Conservation (phyloP, 78 protist species). For the Dictyostelium capitatum region DNA sequence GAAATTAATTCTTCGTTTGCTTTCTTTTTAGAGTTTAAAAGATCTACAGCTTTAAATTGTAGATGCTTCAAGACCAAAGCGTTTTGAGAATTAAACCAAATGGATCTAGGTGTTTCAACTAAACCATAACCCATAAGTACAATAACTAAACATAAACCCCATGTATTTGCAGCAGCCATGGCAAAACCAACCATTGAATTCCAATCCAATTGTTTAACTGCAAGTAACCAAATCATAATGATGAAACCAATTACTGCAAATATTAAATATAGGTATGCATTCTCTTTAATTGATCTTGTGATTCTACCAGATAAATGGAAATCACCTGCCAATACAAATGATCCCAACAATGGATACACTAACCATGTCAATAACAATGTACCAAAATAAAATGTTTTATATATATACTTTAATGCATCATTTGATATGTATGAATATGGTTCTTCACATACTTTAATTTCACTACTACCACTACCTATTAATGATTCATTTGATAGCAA, state of each 20-base stretch:
- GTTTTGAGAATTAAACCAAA: slow-evolving; percentile 46
- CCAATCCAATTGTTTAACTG: slow-evolving; percentile 50
- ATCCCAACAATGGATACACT: slow-evolving; percentile 62
- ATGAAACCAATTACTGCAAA: slow-evolving; percentile 54
- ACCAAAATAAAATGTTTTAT: slow-evolving; percentile 61
- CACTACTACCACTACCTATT: not conserved
- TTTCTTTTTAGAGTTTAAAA: slow-evolving; percentile 41
- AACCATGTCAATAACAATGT: slow-evolving; percentile 62
- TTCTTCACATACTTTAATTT: slow-evolving; percentile 11
- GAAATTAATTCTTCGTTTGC: slow-evolving; percentile 43
- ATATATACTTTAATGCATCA: not conserved
- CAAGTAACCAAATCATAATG: slow-evolving; percentile 65
- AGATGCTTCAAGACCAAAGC: slow-evolving; percentile 25
- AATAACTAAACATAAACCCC: slow-evolving; percentile 83
- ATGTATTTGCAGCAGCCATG: slow-evolving; percentile 87
- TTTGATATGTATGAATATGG: slow-evolving; percentile 34
- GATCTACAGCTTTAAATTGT: slow-evolving; percentile 51
- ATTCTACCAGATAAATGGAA: slow-evolving; percentile 55
- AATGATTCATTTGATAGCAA: too few relatives aligned
- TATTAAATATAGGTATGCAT: slow-evolving; percentile 64
- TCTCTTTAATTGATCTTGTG: slow-evolving; percentile 50
- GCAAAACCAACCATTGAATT: slow-evolving; percentile 75
- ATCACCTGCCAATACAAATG: slow-evolving; percentile 83
- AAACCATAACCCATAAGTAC: slow-evolving; percentile 87
- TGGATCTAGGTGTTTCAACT: slow-evolving; percentile 82